Conservation (phyloP, 1,284 basidiomycete genomes). For the Microbotryum intermedium region DNA sequence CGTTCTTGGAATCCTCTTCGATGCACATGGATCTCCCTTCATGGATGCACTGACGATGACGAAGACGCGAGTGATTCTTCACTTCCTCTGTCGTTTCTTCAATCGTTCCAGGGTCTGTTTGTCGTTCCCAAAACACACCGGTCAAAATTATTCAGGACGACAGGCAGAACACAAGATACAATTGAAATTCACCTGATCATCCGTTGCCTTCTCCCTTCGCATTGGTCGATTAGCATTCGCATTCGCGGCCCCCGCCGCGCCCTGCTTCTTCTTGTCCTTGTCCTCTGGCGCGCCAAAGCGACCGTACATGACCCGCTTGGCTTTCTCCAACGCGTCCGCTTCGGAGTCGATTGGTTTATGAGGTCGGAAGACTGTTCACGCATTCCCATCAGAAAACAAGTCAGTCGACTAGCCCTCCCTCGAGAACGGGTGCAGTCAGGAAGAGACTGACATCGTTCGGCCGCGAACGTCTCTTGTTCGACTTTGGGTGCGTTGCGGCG, state of each 20-base stretch:
- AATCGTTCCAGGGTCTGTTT: constrained; percentile 72
- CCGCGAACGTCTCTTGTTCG: constrained; percentile 57
- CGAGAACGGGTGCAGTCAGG: not conserved
- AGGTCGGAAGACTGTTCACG: constrained; percentile 63
- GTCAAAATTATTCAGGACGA: not conserved
- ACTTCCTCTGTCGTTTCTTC: constrained; percentile 62
- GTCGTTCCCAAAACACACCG: not conserved
- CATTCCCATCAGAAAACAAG: not conserved
- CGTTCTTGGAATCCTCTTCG: too few species aligned
- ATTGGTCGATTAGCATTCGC: not conserved
- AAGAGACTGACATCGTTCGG: constrained; percentile 67
- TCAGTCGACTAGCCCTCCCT: not conserved
- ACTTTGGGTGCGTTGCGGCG: constrained; percentile 47
- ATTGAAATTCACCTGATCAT: constrained; percentile 63
- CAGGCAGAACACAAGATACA: constrained; percentile 37
- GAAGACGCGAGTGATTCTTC: not conserved
- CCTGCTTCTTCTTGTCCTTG: constrained; percentile 47
- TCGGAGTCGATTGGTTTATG: constrained; percentile 70
- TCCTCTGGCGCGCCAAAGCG: constrained; percentile 36
- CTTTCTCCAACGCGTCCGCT: constrained; percentile 72
- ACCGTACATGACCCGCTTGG: constrained; percentile 71
- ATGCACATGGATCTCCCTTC: too few species aligned
- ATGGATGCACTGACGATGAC: too few species aligned
- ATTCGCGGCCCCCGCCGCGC: constrained; percentile 57
- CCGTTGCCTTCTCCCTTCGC: constrained; percentile 71